Conservation (phyloP, 345 rosid species). For the Citrus maxima region DNA sequence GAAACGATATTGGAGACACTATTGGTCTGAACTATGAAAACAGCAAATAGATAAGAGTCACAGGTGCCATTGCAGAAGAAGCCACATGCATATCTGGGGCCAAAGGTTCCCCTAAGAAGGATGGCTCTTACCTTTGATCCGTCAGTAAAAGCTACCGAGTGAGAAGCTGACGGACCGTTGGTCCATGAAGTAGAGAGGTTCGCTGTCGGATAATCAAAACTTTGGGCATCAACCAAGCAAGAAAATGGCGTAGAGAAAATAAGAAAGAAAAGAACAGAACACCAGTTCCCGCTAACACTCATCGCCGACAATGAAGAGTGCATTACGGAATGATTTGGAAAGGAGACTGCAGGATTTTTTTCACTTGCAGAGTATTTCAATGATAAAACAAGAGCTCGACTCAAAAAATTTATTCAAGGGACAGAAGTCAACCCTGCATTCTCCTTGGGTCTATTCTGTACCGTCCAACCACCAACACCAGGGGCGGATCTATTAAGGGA, state of each 20-base stretch:
- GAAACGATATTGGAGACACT: too few relatives aligned
- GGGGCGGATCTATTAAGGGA: too few relatives aligned
- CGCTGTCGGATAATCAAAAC: conserved; percentile 21
- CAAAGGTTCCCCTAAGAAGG: too few relatives aligned
- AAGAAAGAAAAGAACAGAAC: neutral
- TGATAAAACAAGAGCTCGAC: neutral
- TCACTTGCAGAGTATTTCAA: neutral
- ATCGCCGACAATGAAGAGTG: neutral
- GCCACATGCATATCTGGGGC: too few relatives aligned
- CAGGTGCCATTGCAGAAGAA: too few relatives aligned
- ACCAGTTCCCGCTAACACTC: neutral
- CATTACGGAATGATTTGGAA: neutral
- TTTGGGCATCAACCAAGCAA: conserved; percentile 3
- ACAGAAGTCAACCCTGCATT: neutral
- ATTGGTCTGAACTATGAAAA: too few relatives aligned
- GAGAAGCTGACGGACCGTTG: neutral
- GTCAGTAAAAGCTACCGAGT: neutral
- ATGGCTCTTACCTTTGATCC: too few relatives aligned
- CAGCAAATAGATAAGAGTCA: too few relatives aligned
- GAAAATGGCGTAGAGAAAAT: neutral
- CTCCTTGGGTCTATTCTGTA: too few relatives aligned
- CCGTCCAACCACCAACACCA: too few relatives aligned
- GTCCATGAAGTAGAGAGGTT: conserved; percentile 25
- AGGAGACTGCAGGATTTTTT: neutral
- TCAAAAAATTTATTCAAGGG: neutral